Conservation (phyloP, 805 yeast species). For the Lachancea fermentati region DNA sequence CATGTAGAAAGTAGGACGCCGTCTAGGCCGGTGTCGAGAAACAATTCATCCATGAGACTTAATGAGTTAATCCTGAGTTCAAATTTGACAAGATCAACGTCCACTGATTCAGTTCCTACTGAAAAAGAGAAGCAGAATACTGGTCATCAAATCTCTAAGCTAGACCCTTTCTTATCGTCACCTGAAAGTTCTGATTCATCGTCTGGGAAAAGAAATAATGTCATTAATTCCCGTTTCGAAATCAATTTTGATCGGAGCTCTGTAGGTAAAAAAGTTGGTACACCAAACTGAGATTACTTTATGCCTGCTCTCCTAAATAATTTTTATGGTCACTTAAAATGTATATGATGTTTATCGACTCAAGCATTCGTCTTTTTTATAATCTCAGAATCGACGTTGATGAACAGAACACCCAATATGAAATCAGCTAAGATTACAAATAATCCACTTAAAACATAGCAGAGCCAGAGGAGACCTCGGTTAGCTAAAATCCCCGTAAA, state of each 20-base stretch:
- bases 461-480: constrained; percentile 38
- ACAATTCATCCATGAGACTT: constrained; percentile 16
- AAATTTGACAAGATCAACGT: constrained; percentile 15
- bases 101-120: constrained; percentile 22
- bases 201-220: constrained; percentile 13
- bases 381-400: constrained; percentile 30
- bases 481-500: constrained; percentile 73
- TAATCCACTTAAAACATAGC: constrained; percentile 48
- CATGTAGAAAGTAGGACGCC: constrained; percentile 25
- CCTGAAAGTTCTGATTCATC: not conserved
- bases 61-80: constrained; percentile 12
- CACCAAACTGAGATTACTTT: constrained; percentile 5
- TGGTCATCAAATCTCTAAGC: constrained; percentile 23
- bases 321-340: not conserved
- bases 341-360: not conserved
- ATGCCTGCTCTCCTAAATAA: not conserved
- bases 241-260: constrained; percentile 37
- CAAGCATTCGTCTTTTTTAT: constrained; percentile 8
- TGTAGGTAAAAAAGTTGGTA: constrained; percentile 36
- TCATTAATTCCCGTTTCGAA: constrained; percentile 30
- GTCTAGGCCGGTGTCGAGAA: constrained; percentile 16
- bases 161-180: constrained; percentile 3
- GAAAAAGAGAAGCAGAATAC: constrained; percentile 25
- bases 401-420: constrained; percentile 30
- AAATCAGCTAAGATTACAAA: constrained; percentile 39